Evolutionary conservation across 169 alveolate species (phyloP), one percentile per base, ranked within the genome.

Genomic region (Neospora caninum): DNA sequence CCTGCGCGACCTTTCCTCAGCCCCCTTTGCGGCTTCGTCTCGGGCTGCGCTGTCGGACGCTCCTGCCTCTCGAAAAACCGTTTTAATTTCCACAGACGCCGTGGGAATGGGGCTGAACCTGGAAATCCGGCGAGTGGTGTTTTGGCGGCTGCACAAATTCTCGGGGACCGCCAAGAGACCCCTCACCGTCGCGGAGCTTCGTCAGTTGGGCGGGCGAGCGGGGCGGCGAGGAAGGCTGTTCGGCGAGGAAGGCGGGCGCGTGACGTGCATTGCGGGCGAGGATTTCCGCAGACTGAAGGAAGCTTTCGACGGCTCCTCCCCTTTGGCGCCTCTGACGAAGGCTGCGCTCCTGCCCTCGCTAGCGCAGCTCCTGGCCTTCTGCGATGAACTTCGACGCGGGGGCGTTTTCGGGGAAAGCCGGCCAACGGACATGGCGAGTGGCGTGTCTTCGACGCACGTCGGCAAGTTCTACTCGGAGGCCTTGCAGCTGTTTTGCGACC

Each of bases 91-190:
- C 10, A 98, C 99, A 0, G 99, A 98, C 93, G 99, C 98, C n/a
- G 97, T 98, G 45, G 99, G 99, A 22, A 97, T 98, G 98, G 99
- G 99, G 25, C 95, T 98, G 69, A 98, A 98, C 93, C 96, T 97
- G 82, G 94, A 96, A 34, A 98, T 98, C 20, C 96, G 96, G 39
- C 95, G 99, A 67, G 93, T 98, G 6, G 97, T 98, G n/a, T 98
- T 98, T 94, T 91, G 97, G 45, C 96, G 96, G 34, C 34, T 97
- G 42, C 54, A 53, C n/a, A 98, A 98, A 94, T 96, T 69, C 43
- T 96, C 95, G 86, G 98, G 98, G 42, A 95, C 93, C 73, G 87
- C 64, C 36, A 31, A 41, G 41, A 94, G 98, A 83, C 93, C 80
- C 27, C 93, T 98, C 70, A 93, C 92, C 31, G 95, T 96, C 34